These are phyloP conservation scores for Pouteria glomerata DNA, from an alignment of 148 eudicot genomes.

Conservation along the genomic window DNA sequence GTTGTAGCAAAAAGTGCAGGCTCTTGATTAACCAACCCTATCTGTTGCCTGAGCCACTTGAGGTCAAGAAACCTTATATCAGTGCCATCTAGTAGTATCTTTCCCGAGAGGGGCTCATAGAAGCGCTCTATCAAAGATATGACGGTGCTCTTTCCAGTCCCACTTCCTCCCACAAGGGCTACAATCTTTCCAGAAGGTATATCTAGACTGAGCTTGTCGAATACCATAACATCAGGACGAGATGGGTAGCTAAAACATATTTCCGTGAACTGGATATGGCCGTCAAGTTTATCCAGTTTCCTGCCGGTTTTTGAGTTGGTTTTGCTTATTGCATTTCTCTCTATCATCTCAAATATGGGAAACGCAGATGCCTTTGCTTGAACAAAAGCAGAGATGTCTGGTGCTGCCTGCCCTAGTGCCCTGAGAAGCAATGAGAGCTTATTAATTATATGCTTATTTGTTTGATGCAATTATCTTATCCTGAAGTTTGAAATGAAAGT, in stretches of 20 bases:
- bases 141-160: constrained; percentile 96
- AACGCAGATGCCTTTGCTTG: constrained; percentile 82
- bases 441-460: background rate
- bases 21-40: constrained; percentile 93
- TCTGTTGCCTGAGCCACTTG: constrained; percentile 82
- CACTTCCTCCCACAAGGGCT: constrained; percentile 99
- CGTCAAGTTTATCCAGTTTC: constrained; percentile 63
- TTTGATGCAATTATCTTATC: background rate
- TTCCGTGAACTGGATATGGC: constrained; percentile 75
- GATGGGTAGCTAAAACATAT: constrained; percentile 90
- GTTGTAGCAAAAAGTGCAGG: constrained; percentile 97
- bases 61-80: constrained; percentile 69
- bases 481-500: background rate
- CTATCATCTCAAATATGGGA: constrained; percentile 93
- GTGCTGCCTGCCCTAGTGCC: constrained; percentile 97
- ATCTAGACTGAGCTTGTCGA: constrained; percentile 58
- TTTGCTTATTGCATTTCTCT: constrained; percentile 50
- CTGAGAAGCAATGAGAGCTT: constrained; percentile 27
- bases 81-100: constrained; percentile 62
- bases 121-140: constrained; percentile 93
- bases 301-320: constrained; percentile 39
- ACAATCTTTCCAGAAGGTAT: constrained; percentile 89
- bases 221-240: constrained; percentile 80
- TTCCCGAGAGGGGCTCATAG: constrained; percentile 85
- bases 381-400: constrained; percentile 85